A percentile compares a stretch with the other conserved stretches of the same genome.
phyloP scores from a whole-genome alignment of 768 basidiomycete genomes.

The Gymnopilus junonius region DNA sequence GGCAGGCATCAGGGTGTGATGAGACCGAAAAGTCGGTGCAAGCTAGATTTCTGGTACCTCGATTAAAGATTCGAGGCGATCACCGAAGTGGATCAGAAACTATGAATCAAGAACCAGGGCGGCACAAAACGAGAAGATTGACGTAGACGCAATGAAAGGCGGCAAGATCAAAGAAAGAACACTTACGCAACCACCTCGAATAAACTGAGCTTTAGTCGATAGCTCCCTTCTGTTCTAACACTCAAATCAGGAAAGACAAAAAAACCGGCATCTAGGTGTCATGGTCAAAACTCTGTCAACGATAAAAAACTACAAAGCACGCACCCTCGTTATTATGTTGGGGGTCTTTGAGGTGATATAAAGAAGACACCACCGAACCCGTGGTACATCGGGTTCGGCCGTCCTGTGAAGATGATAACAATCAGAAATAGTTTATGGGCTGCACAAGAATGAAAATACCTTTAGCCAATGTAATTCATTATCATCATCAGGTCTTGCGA shows the following conservation, averaged over 20 bases:
- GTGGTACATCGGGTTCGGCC: conserved; percentile 92
- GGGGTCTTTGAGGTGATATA: conserved; percentile 89
- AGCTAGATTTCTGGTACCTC: not conserved
- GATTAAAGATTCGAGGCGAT: not conserved
- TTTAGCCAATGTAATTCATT: conserved; percentile 86
- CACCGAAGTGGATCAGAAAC: conserved; percentile 5
- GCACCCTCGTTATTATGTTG: conserved; percentile 51
- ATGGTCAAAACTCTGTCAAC: not conserved
- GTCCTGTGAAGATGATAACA: conserved; percentile 51
- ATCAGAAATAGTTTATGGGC: not conserved
- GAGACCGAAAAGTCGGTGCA: conserved; percentile 11
- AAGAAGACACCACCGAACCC: conserved; percentile 85
- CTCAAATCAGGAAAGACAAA: conserved; percentile 97
- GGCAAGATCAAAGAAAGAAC: not conserved
- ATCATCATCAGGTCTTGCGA: conserved; percentile 89
- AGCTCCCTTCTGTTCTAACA: conserved; percentile 91
- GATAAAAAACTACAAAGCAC: conserved; percentile 1
- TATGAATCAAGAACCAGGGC: conserved; percentile 2
- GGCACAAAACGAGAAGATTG: not conserved
- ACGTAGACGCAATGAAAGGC: not conserved
- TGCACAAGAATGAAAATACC: conserved; percentile 35
- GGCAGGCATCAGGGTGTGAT: not conserved
- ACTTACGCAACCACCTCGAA: conserved; percentile 94
- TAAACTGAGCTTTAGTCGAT: conserved; percentile 69
- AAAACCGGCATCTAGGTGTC: conserved; percentile 79